Conservation (phyloP, 164 flowering plant species). For the Houttuynia cordata region DNA sequence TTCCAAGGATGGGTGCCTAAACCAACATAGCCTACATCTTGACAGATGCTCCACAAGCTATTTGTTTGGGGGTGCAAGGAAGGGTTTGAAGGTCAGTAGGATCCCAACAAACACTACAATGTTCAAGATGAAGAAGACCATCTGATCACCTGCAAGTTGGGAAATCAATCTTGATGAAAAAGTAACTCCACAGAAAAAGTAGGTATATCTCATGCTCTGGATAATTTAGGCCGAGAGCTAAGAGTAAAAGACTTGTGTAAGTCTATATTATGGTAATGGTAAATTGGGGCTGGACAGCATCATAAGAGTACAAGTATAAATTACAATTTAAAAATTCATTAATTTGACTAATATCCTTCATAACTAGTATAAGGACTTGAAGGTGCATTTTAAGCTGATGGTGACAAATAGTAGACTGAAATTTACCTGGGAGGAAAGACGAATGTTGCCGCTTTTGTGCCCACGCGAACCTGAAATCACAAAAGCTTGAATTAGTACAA, state of each 20-base stretch:
- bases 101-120: neutral
- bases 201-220: too few relatives aligned
- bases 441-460: constrained; percentile 41
- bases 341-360: too few relatives aligned
- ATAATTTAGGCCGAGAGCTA: too few relatives aligned
- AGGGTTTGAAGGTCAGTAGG: neutral
- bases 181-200: neutral
- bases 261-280: too few relatives aligned
- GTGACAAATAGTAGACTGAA: neutral
- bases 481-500: neutral
- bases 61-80: neutral
- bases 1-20: too few relatives aligned
- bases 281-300: too few relatives aligned
- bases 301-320: too few relatives aligned
- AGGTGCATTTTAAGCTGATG: neutral
- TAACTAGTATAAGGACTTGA: too few relatives aligned
- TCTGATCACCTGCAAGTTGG: neutral
- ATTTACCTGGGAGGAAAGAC: constrained; percentile 51
- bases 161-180: neutral
- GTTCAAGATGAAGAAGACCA: neutral
- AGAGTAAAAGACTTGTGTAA: too few relatives aligned
- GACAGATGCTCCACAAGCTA: neutral
- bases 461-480: constrained; percentile 51
- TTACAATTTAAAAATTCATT: too few relatives aligned
- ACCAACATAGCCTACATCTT: neutral